phyloP scores from a whole-genome alignment of 352 stramenopile species.

The Globisporangium echinulatum region DNA sequence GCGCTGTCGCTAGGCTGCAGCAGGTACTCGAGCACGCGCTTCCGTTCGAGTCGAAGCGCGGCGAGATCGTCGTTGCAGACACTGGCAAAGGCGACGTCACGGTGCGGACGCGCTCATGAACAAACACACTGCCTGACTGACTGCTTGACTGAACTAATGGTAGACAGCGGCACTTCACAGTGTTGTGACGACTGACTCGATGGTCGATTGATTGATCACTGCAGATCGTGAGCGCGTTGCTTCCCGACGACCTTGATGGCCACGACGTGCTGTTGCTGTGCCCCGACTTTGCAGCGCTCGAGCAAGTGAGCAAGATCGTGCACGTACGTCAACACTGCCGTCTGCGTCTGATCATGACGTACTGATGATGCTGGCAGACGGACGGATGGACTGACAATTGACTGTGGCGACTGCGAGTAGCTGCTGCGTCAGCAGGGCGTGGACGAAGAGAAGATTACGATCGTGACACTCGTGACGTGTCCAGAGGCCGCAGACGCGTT shows the following conservation, averaged over 20 bases:
- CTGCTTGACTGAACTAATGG: background rate
- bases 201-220: too few relatives aligned
- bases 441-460: conserved; percentile 68
- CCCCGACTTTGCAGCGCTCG: conserved; percentile 53
- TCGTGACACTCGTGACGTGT: conserved; percentile 76
- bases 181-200: too few relatives aligned
- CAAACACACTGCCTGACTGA: too few relatives aligned
- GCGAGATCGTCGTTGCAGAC: conserved; percentile 53
- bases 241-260: conserved; percentile 61
- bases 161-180: too few relatives aligned
- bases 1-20: conserved; percentile 22
- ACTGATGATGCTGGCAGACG: too few relatives aligned
- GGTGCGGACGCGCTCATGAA: conserved; percentile 13
- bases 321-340: conserved; percentile 29
- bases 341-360: too few relatives aligned
- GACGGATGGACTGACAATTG: too few relatives aligned
- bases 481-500: conserved; percentile 74
- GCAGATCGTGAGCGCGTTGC: conserved; percentile 35
- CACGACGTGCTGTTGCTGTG: conserved; percentile 65
- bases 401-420: conserved; percentile 14
- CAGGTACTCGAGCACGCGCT: conserved; percentile 48
- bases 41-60: conserved; percentile 60
- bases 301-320: conserved; percentile 67
- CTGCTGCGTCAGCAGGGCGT: conserved; percentile 67
- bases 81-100: conserved; percentile 35